These are phyloP conservation scores for Pyrus communis DNA, from an alignment of 306 rosid species.

Conservation along the genomic window DNA sequence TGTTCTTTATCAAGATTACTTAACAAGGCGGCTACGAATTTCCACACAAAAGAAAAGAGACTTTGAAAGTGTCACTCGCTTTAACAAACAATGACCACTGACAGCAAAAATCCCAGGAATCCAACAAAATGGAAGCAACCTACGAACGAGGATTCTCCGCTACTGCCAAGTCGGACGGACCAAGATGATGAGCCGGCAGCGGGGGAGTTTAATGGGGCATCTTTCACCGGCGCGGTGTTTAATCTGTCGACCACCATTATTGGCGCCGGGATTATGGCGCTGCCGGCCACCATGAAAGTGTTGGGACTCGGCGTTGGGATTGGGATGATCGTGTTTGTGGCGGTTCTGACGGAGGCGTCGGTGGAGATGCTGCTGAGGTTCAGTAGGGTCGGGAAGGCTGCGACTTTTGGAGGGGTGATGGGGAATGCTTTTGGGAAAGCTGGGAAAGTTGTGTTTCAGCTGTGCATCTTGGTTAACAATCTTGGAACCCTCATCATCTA, in stretches of 20 bases:
- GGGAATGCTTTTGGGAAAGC: constrained; percentile 40
- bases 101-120: neutral
- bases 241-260: constrained; percentile 60
- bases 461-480: constrained; percentile 47
- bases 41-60: neutral
- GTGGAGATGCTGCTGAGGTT: constrained; percentile 52
- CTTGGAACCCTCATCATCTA: constrained; percentile 61
- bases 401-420: constrained; percentile 41
- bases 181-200: neutral
- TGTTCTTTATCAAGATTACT: neutral
- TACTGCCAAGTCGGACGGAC: neutral
- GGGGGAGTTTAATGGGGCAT: constrained; percentile 23
- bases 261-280: constrained; percentile 75
- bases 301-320: constrained; percentile 45
- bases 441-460: constrained; percentile 41
- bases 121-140: constrained; percentile 5
- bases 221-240: constrained; percentile 46
- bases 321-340: constrained; percentile 35
- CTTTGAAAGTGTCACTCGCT: neutral
- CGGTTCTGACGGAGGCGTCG: constrained; percentile 41
- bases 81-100: constrained; percentile 2
- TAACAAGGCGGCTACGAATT: neutral
- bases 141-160: constrained; percentile 11
- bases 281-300: constrained; percentile 71
- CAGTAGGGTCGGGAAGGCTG: constrained; percentile 34